Evolutionary conservation across 768 basidiomycete genomes (phyloP).

Genomic region (Lactifluus subvellereus): DNA sequence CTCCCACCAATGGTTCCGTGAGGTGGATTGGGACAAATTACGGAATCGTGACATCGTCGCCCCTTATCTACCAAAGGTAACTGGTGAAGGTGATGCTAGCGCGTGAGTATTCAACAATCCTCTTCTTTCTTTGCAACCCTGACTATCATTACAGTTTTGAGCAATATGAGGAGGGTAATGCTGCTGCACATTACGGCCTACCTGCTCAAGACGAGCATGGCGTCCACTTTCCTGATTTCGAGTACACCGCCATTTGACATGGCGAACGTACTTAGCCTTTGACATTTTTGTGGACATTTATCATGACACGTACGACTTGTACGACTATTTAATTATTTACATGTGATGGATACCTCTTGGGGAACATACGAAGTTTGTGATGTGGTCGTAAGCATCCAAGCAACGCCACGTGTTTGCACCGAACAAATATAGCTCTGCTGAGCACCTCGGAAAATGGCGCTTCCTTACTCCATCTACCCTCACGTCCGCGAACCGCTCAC

Average conservation of each 20-base stretch:
- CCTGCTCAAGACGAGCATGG: slow-evolving; percentile 58
- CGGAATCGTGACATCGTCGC: slow-evolving; percentile 83
- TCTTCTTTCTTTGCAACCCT: background rate
- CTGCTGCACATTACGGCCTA: slow-evolving; percentile 52
- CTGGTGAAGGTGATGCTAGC: slow-evolving; percentile 92
- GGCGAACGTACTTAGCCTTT: background rate
- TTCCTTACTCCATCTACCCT: slow-evolving; percentile 19
- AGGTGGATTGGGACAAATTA: slow-evolving; percentile 87
- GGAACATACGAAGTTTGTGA: too few relatives aligned
- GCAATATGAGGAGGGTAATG: slow-evolving; percentile 71
- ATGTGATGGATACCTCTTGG: slow-evolving; percentile 11
- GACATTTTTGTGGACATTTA: background rate
- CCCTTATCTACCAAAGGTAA: slow-evolving; percentile 90
- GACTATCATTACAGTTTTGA: slow-evolving; percentile 52
- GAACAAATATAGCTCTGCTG: slow-evolving; percentile 20
- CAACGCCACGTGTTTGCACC: slow-evolving; percentile 15
- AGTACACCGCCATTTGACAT: slow-evolving; percentile 46
- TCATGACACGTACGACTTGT: slow-evolving; percentile 20
- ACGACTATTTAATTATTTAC: slow-evolving; percentile 10
- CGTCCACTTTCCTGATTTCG: slow-evolving; percentile 69
- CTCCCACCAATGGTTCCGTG: slow-evolving; percentile 87
- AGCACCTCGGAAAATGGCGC: slow-evolving; percentile 19
- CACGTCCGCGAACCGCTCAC: slow-evolving; percentile 10
- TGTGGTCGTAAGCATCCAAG: too few relatives aligned
- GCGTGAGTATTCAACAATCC: slow-evolving; percentile 51